A percentile compares a stretch with the other conserved stretches of the same genome.
Conservation (phyloP, 1,139 yeast species). For the Nakaseomyces glabratus region DNA sequence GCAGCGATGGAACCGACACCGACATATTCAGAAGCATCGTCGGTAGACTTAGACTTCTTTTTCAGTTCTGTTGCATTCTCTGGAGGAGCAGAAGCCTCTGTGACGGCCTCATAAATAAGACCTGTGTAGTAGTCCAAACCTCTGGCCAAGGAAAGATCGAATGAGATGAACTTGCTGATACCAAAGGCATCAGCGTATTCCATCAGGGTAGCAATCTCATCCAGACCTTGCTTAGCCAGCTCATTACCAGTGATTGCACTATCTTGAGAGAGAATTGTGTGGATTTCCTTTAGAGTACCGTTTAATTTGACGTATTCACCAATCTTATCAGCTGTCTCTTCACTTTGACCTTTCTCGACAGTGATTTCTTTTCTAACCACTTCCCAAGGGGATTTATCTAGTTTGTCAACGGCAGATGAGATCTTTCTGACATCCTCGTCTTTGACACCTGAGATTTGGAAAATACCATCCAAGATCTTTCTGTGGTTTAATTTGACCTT, state of each 20-base stretch:
- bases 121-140: conserved; percentile 98
- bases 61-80: conserved; percentile 59
- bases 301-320: conserved; percentile 83
- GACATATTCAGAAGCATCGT: conserved; percentile 91
- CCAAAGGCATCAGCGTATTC: conserved; percentile 76
- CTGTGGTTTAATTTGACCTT: conserved; percentile 90
- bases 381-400: conserved; percentile 93
- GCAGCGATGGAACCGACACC: conserved; percentile 99
- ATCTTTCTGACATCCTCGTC: conserved; percentile 90
- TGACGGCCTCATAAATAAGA: conserved; percentile 89
- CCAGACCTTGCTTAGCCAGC: conserved; percentile 70
- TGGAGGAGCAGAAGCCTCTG: conserved; percentile 93
- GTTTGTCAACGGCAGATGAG: conserved; percentile 91
- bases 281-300: conserved; percentile 66
- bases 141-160: conserved; percentile 91
- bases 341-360: conserved; percentile 80
- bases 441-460: conserved; percentile 88
- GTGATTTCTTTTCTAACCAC: conserved; percentile 87
- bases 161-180: conserved; percentile 55
- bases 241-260: conserved; percentile 52
- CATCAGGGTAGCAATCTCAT: conserved; percentile 67
- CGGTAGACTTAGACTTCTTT: conserved; percentile 37
- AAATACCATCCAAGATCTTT: conserved; percentile 89
- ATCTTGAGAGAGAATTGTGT: conserved; percentile 47
- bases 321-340: conserved; percentile 83